phyloP scores from a whole-genome alignment of 192 early-diverging fungal genomes.

The Haplosporangium gracile region DNA sequence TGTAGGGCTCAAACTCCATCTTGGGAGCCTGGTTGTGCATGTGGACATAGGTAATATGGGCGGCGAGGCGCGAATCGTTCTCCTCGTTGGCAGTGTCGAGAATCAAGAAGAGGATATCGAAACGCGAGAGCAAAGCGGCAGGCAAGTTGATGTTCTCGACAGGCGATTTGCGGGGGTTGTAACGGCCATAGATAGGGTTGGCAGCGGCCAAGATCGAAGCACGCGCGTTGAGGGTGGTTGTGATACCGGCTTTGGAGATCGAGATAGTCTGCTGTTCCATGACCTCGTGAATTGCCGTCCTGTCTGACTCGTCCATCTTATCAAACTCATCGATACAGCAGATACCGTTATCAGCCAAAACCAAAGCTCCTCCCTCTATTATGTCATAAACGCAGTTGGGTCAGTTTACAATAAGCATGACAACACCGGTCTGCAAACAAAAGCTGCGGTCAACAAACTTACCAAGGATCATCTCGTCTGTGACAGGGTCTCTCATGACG shows the following conservation, averaged over 20 bases:
- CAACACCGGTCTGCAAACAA: not conserved
- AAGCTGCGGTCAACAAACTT: constrained; percentile 4
- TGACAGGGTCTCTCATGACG: constrained; percentile 92
- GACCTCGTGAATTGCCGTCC: constrained; percentile 98
- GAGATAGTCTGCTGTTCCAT: constrained; percentile 99
- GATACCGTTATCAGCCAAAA: constrained; percentile 97
- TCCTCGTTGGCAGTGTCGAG: constrained; percentile 87
- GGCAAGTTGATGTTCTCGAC: constrained; percentile 98
- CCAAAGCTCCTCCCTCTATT: constrained; percentile 94
- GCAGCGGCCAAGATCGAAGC: constrained; percentile 96
- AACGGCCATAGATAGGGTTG: constrained; percentile 96
- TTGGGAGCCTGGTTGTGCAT: constrained; percentile 83
- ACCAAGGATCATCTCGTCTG: constrained; percentile 94
- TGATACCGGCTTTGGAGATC: constrained; percentile 98
- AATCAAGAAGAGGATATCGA: constrained; percentile 93
- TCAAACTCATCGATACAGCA: constrained; percentile 99
- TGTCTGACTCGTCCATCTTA: constrained; percentile 98
- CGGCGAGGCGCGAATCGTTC: constrained; percentile 83
- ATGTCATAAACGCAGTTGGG: not conserved
- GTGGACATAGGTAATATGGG: constrained; percentile 96
- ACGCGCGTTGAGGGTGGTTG: constrained; percentile 95
- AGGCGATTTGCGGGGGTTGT: constrained; percentile 90
- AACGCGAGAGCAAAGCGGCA: constrained; percentile 93
- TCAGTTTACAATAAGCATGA: not conserved
- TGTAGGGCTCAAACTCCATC: constrained; percentile 72